Evolutionary conservation across 2,329 filamentous ascomycete species (phyloP), one percentile per base, ranked within the genome.

Genomic region (Cryphonectria nitschkei): DNA sequence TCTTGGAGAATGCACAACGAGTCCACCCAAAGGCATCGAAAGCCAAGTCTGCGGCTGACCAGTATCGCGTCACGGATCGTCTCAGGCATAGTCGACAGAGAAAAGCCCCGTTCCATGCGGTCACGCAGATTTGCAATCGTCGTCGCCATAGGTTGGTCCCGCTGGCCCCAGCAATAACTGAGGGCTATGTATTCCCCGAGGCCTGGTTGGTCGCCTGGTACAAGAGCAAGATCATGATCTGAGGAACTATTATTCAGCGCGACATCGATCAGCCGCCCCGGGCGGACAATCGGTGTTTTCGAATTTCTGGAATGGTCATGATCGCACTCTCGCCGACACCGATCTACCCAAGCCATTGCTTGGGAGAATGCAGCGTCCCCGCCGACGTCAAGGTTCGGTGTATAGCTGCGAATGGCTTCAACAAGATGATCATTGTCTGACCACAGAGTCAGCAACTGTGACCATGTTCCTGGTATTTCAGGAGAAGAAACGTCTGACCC

Each of bases 1-100:
- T 72, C 54, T 46, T 72, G 71, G 8, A 70, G 26, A 26, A 70
- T 72, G n/a, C 66, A 66, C 14, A 70, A 8, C 1, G 71, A 72
- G n/a, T 70, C 58, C 16, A 68, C 62, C 71, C 71, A 69, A 22
- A 67, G 34, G 14, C 29, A 67, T 19, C 54, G 14, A 14, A 58
- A 58, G 29, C 54, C 54, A 58, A 58, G 54, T 16, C 26, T 58
- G 29, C 29, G 54, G 6, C 29, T 34, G 29, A 34, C 54, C 29
- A 32, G 13, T 16, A 58, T 34, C 34, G 54, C 29, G 26, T 58
- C 54, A 8, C 54, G 54, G 54, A 58, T 58, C 3, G 54, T 58
- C 14, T 58, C 29, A 6, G 54, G 54, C 54, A 58, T 58, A 7
- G 14, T 8, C 4, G 54, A 58, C 54, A 58, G 54, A 34, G 54